phyloP scores from a whole-genome alignment of 371 early-diverging fungal species.

The Vairimorpha necatrix region DNA sequence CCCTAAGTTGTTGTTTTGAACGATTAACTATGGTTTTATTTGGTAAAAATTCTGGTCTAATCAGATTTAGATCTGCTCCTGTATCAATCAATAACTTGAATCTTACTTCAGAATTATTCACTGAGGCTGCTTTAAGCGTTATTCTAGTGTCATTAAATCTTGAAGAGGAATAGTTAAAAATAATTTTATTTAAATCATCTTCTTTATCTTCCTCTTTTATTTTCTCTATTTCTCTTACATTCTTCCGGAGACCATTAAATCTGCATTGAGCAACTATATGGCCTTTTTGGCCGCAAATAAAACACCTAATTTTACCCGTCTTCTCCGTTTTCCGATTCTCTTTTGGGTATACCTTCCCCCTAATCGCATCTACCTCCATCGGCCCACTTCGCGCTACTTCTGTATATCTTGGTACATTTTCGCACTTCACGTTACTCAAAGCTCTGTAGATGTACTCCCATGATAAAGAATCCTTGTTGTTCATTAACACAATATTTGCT shows the following conservation, averaged over 20 bases:
- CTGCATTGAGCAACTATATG: neutral
- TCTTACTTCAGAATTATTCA: neutral
- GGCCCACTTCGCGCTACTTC: neutral
- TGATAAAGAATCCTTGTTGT: neutral
- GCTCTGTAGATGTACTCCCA: slow-evolving; percentile 2
- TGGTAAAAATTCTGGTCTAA: neutral
- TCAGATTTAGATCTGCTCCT: neutral
- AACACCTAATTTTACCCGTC: neutral
- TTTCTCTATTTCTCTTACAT: too few species aligned
- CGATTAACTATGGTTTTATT: neutral
- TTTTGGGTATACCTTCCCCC: neutral
- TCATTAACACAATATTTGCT: neutral
- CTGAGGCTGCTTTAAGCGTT: neutral
- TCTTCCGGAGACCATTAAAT: too few species aligned
- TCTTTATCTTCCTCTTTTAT: neutral
- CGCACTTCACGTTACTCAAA: too few species aligned
- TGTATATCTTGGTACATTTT: too few species aligned
- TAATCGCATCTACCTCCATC: neutral
- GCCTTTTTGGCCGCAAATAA: neutral
- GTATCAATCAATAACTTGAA: neutral
- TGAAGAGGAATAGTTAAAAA: neutral
- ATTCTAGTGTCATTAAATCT: neutral
- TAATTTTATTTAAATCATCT: slow-evolving; percentile 2
- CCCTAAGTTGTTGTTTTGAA: too few species aligned
- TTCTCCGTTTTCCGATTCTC: neutral